These are phyloP conservation scores for Musa schizocarpa DNA, from an alignment of 176 grass and related monocot genomes.

Conservation along the genomic window DNA sequence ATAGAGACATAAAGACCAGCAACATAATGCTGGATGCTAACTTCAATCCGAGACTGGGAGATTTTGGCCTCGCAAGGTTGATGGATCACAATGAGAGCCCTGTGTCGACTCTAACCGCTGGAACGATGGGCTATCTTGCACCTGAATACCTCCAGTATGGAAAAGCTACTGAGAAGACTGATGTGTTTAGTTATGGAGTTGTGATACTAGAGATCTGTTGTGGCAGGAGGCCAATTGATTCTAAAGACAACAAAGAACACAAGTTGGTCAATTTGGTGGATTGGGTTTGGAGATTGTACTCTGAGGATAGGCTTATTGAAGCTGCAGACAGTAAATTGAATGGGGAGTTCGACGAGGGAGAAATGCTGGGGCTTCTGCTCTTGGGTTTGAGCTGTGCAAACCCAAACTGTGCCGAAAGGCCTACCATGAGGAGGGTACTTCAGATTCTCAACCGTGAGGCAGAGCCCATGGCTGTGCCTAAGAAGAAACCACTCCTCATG, in stretches of 20 bases:
- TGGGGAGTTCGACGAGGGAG: slow-evolving; percentile 45
- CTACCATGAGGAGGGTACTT: slow-evolving; percentile 72
- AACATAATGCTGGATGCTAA: slow-evolving; percentile 72
- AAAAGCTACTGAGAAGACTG: slow-evolving; percentile 82
- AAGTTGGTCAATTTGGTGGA: slow-evolving; percentile 75
- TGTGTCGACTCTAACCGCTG: slow-evolving; percentile 74
- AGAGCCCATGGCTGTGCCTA: slow-evolving; percentile 41
- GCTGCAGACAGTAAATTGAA: slow-evolving; percentile 49
- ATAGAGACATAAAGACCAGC: slow-evolving; percentile 85
- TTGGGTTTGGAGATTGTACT: slow-evolving; percentile 80
- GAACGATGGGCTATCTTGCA: slow-evolving; percentile 91
- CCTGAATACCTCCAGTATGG: slow-evolving; percentile 92
- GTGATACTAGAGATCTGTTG: slow-evolving; percentile 81
- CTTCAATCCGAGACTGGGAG: slow-evolving; percentile 65
- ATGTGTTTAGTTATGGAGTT: slow-evolving; percentile 92
- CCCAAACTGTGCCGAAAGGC: slow-evolving; percentile 71
- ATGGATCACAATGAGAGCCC: slow-evolving; percentile 88
- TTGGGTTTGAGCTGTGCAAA: slow-evolving; percentile 86
- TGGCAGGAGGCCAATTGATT: slow-evolving; percentile 66
- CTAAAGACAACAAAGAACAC: slow-evolving; percentile 27
- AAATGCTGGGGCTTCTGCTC: slow-evolving; percentile 65
- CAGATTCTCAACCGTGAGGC: slow-evolving; percentile 79
- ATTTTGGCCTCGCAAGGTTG: slow-evolving; percentile 72
- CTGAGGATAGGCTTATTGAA: slow-evolving; percentile 56
- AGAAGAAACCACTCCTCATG: slow-evolving; percentile 75